Evolutionary conservation across 169 alveolate genomes (phyloP), one percentile per base, ranked within the genome.

Genomic region (Theileria parva): DNA sequence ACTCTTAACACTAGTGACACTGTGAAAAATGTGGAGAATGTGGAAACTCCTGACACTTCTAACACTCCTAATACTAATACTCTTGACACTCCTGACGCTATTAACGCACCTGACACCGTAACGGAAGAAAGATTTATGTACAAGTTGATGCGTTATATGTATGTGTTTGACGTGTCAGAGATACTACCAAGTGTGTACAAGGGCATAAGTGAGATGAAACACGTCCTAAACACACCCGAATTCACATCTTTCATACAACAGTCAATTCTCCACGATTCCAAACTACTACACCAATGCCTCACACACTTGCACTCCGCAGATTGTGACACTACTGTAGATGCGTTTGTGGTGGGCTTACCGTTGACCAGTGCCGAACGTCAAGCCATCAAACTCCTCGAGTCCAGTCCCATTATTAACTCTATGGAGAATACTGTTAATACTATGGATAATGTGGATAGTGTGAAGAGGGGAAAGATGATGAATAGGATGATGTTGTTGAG

Each of bases 401-500:
- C 74, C 25, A 80, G n/a, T 37, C 28, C 51, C 80, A 69, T 67
- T 57, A 79, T 44, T 51, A 37, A 37, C 8, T 6, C 48, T 37
- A 37, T 37, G 48, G 48, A 37, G 4, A 37, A 37, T 37, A 37
- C 48, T 37, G 48, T 37, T 37, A 37, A 8, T 37, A 37, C n/a
- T n/a, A n/a, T n/a, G n/a, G n/a, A 8, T 37, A 37, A 8, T 37
- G 8, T 6, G 48, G 8, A 37, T 37, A 8, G 23, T 21, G 28
- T 12, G 9, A 67, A 67, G 28, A 44, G 25, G 4, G 61, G 48
- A 15, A 55, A 71, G 8, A 34, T 80, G 15, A 34, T 80, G 72
- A 90, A 85, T 64, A 76, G 92, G 7, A 30, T 83, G 57, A 74
- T 86, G 21, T 55, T 86, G 80, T 63, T 51, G n/a, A 50, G 78